Evolutionary conservation across 352 stramenopile species (phyloP).

Genomic region (Phytophthora hibernalis): DNA sequence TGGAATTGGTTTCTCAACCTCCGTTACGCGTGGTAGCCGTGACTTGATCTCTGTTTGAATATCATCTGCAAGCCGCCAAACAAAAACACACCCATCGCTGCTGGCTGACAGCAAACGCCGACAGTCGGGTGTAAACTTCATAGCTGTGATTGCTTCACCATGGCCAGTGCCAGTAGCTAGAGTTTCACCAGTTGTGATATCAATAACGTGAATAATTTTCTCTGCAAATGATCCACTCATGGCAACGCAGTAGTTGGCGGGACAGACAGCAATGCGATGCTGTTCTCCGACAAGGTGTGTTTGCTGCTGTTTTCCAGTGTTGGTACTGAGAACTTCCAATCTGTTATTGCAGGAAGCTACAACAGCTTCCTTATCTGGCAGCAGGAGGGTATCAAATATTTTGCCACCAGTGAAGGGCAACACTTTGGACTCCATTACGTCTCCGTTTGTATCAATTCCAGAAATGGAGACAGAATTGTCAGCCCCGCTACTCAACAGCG

Average conservation of each 20-base stretch:
- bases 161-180: constrained; percentile 84
- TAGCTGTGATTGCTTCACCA: constrained; percentile 81
- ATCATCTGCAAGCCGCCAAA: constrained; percentile 85
- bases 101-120: constrained; percentile 83
- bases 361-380: constrained; percentile 72
- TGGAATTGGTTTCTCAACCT: constrained; percentile 37
- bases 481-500: constrained; percentile 67
- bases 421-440: constrained; percentile 55
- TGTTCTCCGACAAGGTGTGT: constrained; percentile 78
- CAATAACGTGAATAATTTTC: constrained; percentile 88
- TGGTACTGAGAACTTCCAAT: constrained; percentile 76
- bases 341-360: constrained; percentile 83
- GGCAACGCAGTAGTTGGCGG: constrained; percentile 74
- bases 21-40: constrained; percentile 47
- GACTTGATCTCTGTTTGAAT: constrained; percentile 77
- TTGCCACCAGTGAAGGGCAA: constrained; percentile 67
- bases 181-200: constrained; percentile 80
- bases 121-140: constrained; percentile 90
- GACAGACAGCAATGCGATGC: constrained; percentile 71
- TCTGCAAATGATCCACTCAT: constrained; percentile 85
- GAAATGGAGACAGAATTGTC: constrained; percentile 83
- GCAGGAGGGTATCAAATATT: constrained; percentile 79
- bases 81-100: constrained; percentile 89
- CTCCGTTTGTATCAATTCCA: constrained; percentile 45
- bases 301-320: constrained; percentile 64